Evolutionary conservation across 495 filamentous ascomycete genomes (phyloP).

Genomic region (Aspergillus saccharolyticus): DNA sequence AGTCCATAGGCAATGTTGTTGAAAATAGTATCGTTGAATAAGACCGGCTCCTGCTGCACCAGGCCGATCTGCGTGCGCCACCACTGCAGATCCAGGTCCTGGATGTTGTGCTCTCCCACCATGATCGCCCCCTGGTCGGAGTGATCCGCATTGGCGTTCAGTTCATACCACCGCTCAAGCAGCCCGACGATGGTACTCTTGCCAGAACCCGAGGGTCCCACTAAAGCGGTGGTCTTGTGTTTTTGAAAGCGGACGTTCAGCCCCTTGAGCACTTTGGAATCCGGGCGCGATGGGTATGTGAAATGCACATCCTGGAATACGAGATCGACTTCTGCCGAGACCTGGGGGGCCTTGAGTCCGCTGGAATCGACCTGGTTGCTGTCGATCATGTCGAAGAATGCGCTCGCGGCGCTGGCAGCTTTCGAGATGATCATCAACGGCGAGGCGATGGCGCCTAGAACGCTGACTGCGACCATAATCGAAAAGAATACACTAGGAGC

Average conservation of each 20-base stretch:
- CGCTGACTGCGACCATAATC: conserved; percentile 26
- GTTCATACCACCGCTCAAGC: conserved; percentile 57
- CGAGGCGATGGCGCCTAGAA: conserved; percentile 26
- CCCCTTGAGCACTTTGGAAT: conserved; percentile 33
- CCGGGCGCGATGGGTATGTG: conserved; percentile 49
- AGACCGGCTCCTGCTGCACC: conserved; percentile 65
- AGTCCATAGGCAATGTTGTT: conserved; percentile 62
- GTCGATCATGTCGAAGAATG: conserved; percentile 47
- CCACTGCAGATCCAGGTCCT: conserved; percentile 55
- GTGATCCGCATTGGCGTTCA: conserved; percentile 13
- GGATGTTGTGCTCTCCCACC: conserved; percentile 44
- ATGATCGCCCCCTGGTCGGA: conserved; percentile 39
- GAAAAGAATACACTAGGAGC: conserved; percentile 46
- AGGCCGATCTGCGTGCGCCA: conserved; percentile 60
- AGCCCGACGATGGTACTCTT: conserved; percentile 65
- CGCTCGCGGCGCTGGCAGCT: conserved; percentile 40
- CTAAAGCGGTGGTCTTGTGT: conserved; percentile 51
- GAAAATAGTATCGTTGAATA: conserved; percentile 65
- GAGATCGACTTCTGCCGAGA: conserved; percentile 42
- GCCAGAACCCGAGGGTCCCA: conserved; percentile 56
- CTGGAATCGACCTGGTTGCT: conserved; percentile 31
- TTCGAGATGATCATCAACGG: conserved; percentile 45
- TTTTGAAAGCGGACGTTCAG: conserved; percentile 36
- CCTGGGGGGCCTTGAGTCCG: conserved; percentile 24
- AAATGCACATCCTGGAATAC: conserved; percentile 56